Evolutionary conservation across 2,329 filamentous ascomycete species (phyloP).

Genomic region (Colletotrichum sp.): DNA sequence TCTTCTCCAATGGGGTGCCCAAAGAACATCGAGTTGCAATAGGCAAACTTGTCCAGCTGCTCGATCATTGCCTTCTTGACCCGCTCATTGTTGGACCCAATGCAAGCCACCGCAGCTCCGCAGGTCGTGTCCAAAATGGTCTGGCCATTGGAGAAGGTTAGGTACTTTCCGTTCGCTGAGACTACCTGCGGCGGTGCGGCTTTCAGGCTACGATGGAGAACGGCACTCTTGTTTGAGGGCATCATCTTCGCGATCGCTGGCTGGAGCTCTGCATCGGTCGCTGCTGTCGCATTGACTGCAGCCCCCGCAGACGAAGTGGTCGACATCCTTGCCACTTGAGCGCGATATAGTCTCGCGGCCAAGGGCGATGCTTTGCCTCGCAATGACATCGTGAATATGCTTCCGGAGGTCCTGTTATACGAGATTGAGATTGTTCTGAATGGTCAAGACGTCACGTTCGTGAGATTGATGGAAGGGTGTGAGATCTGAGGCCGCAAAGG

Average conservation of each 20-base stretch:
- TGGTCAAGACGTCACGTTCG: background rate
- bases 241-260: background rate
- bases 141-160: conserved; percentile 23
- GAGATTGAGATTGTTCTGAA: background rate
- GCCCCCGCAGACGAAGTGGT: background rate
- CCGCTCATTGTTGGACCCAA: conserved; percentile 70
- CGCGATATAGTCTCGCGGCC: background rate
- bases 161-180: conserved; percentile 15
- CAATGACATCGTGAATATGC: background rate
- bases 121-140: conserved; percentile 73
- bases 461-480: background rate
- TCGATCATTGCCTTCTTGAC: conserved; percentile 63
- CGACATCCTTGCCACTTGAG: background rate
- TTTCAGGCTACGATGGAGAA: conserved; percentile 21
- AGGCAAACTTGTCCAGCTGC: conserved; percentile 65
- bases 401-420: background rate
- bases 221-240: background rate
- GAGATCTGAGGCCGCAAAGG: background rate
- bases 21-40: conserved; percentile 33
- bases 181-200: conserved; percentile 10
- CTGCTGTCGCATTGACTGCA: background rate
- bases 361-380: background rate
- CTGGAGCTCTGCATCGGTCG: background rate
- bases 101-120: conserved; percentile 74
- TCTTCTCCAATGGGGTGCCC: conserved; percentile 57